Evolutionary conservation across 192 early-diverging fungal genomes (phyloP).

Genomic region (Rhizoclosmatium globosum): DNA sequence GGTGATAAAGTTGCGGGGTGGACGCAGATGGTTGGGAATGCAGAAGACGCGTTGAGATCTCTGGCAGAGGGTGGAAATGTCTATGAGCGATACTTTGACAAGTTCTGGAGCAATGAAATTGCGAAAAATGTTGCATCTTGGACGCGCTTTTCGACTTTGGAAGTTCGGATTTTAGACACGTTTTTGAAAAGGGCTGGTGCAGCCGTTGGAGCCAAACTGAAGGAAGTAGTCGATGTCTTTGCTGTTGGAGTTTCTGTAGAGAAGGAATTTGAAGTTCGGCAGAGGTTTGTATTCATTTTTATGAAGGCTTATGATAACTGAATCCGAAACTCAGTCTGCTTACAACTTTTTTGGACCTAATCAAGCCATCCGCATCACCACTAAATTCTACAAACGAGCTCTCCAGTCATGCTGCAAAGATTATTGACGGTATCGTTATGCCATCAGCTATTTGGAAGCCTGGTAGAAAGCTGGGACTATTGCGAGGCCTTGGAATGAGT

Average conservation of each 20-base stretch:
- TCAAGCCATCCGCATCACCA: slow-evolving; percentile 23
- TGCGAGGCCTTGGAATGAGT: background rate
- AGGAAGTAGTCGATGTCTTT: slow-evolving; percentile 50
- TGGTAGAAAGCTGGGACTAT: too few relatives aligned
- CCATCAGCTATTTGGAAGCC: too few relatives aligned
- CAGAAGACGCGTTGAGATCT: background rate
- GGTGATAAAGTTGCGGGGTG: slow-evolving; percentile 49
- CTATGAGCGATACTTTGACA: slow-evolving; percentile 23
- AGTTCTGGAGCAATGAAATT: background rate
- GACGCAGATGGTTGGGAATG: background rate
- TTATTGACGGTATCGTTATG: too few relatives aligned
- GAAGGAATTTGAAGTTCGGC: slow-evolving; percentile 55
- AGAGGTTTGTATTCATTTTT: slow-evolving; percentile 41
- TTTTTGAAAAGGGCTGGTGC: slow-evolving; percentile 40
- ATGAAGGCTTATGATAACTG: background rate
- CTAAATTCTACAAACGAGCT: slow-evolving; percentile 48
- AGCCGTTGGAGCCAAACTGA: slow-evolving; percentile 44
- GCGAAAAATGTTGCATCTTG: slow-evolving; percentile 30
- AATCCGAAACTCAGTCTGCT: slow-evolving; percentile 41
- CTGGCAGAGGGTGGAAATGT: slow-evolving; percentile 32
- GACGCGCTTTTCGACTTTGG: slow-evolving; percentile 53
- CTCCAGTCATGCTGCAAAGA: too few relatives aligned
- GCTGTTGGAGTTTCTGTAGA: slow-evolving; percentile 25
- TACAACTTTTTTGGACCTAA: slow-evolving; percentile 39
- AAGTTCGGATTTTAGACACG: slow-evolving; percentile 46